Conservation (phyloP, 2,329 filamentous ascomycete genomes). For the Apiospora arundinis region DNA sequence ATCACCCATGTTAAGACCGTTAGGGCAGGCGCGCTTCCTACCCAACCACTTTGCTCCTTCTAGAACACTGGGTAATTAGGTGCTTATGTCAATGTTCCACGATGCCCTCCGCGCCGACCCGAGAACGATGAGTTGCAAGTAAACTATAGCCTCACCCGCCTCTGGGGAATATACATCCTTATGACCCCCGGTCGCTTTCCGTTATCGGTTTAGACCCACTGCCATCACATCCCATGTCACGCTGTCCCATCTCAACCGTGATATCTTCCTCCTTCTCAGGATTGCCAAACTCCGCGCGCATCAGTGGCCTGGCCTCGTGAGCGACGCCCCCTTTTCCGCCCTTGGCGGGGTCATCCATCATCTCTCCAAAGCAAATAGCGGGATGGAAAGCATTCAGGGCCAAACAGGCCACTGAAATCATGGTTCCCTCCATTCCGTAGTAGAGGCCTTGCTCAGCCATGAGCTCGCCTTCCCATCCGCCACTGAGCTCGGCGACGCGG, state of each 20-base stretch:
- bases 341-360: conserved; percentile 18
- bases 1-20: too few relatives aligned
- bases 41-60: too few relatives aligned
- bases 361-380: conserved; percentile 34
- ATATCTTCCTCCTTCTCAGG: neutral
- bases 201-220: too few relatives aligned
- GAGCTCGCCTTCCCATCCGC: conserved; percentile 66
- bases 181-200: too few relatives aligned
- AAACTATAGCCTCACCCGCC: too few relatives aligned
- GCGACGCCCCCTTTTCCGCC: neutral
- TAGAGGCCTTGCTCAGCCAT: conserved; percentile 62
- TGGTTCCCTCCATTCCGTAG: conserved; percentile 62
- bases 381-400: conserved; percentile 55
- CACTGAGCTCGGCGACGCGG: conserved; percentile 68
- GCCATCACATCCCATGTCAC: neutral
- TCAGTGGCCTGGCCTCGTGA: neutral
- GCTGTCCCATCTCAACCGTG: neutral
- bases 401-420: conserved; percentile 55
- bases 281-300: neutral
- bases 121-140: too few relatives aligned
- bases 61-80: too few relatives aligned
- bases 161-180: too few relatives aligned
- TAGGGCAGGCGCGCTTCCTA: too few relatives aligned
- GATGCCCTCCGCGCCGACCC: too few relatives aligned
- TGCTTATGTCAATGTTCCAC: too few relatives aligned